phyloP scores from a whole-genome alignment of 768 basidiomycete species.

The Boletellus ananiceps region DNA sequence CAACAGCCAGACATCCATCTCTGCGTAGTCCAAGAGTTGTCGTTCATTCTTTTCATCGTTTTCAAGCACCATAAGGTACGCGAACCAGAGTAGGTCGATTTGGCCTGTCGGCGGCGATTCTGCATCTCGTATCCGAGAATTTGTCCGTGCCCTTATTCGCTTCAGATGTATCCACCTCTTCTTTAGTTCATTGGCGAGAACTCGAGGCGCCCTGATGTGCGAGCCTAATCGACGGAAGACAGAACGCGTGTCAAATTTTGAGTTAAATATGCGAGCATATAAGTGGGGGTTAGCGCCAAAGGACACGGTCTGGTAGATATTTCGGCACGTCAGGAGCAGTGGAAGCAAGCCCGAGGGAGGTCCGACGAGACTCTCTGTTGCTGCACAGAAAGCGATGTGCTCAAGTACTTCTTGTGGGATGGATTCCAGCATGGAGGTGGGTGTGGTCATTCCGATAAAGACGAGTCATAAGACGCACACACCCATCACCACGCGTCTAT shows the following conservation, averaged over 20 bases:
- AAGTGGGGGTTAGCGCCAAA: slow-evolving; percentile 56
- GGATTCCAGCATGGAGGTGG: slow-evolving; percentile 34
- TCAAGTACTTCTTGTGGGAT: slow-evolving; percentile 79
- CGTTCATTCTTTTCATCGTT: slow-evolving; percentile 68
- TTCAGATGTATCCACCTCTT: slow-evolving; percentile 56
- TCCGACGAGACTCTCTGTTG: slow-evolving; percentile 48
- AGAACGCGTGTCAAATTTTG: slow-evolving; percentile 61
- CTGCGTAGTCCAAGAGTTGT: slow-evolving; percentile 68
- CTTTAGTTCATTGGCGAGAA: slow-evolving; percentile 59
- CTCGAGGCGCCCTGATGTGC: slow-evolving; percentile 35
- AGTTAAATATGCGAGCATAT: slow-evolving; percentile 64
- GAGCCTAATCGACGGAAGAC: slow-evolving; percentile 47
- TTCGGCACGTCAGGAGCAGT: slow-evolving; percentile 49
- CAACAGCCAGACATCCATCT: slow-evolving; percentile 58
- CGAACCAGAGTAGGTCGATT: slow-evolving; percentile 53
- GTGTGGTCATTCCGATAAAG: slow-evolving; percentile 10
- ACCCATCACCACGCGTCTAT: background rate
- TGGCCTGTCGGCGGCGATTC: slow-evolving; percentile 8
- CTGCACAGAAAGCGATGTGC: slow-evolving; percentile 66
- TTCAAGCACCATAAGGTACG: slow-evolving; percentile 78
- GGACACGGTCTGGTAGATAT: slow-evolving; percentile 47
- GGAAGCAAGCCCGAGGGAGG: slow-evolving; percentile 58
- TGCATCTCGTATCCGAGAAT: slow-evolving; percentile 14
- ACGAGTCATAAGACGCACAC: background rate
- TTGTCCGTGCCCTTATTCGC: slow-evolving; percentile 43